Percentiles rank a stretch among this genome's conserved stretches.
These are phyloP conservation scores for Septoria petroselini DNA, from an alignment of 2,329 filamentous ascomycete species.

Conservation along the genomic window DNA sequence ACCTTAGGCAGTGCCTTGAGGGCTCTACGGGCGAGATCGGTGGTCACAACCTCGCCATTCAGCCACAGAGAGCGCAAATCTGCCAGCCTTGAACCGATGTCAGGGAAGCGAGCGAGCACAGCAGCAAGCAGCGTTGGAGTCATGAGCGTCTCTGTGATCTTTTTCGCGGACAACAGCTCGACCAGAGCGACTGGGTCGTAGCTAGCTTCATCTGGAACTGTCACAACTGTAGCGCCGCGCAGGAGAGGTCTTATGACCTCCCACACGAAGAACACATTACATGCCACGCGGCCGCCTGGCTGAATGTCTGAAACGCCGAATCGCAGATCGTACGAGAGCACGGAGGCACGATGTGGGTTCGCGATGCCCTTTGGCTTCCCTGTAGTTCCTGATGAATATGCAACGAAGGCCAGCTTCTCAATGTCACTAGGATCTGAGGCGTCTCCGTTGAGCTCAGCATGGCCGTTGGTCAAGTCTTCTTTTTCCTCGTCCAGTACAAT, in stretches of 20 bases:
- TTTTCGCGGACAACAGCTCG: slow-evolving; percentile 62
- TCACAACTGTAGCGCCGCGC: slow-evolving; percentile 71
- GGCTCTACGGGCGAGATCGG: slow-evolving; percentile 68
- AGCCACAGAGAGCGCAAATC: slow-evolving; percentile 70
- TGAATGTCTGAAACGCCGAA: slow-evolving; percentile 67
- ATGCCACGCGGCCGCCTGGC: slow-evolving; percentile 75
- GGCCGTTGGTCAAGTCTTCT: slow-evolving; percentile 36
- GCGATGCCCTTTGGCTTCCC: slow-evolving; percentile 79
- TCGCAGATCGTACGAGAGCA: slow-evolving; percentile 70
- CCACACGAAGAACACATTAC: slow-evolving; percentile 86
- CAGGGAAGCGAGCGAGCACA: slow-evolving; percentile 66
- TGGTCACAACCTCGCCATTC: slow-evolving; percentile 79
- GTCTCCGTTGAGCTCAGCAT: slow-evolving; percentile 29
- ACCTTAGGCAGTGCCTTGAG: slow-evolving; percentile 65
- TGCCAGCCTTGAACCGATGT: slow-evolving; percentile 62
- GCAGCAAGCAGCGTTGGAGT: slow-evolving; percentile 75
- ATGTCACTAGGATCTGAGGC: slow-evolving; percentile 63
- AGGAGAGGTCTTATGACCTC: slow-evolving; percentile 75
- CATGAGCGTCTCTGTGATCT: slow-evolving; percentile 78
- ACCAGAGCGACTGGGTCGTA: slow-evolving; percentile 74
- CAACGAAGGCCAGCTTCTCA: slow-evolving; percentile 74
- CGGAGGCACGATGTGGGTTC: slow-evolving; percentile 65
- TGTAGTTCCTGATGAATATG: slow-evolving; percentile 74
- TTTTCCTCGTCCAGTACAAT: slow-evolving; percentile 59
- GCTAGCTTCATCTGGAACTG: slow-evolving; percentile 71